Base-by-base conservation (phyloP, 106 monocot species). In the Dendrobium catenatum region DNA sequence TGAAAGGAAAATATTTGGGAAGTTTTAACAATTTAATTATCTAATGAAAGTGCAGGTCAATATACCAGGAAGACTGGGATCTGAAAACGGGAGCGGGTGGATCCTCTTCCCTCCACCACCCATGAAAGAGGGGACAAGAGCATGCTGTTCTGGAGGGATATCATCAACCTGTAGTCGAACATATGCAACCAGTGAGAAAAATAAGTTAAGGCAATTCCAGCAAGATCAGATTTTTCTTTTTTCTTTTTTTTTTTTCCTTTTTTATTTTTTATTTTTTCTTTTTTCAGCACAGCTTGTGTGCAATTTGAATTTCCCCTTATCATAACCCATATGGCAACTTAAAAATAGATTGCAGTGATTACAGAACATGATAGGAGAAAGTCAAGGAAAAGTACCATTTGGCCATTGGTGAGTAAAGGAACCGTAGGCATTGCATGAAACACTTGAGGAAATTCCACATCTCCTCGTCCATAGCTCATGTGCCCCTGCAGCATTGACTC, bases 41-140 rank as follows among this genome's bases (percentile, higher is more conserved):
- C 42, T 29, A 47, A 4, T 48, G 13, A 22, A 47, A 68, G 17
- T 47, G 58, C 48, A 85, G 42, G 44, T 80, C 15, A 18, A 49
- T 78, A 1, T 67, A 95, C 96, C 96, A 77, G 96, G 89, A 72
- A 87, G 55, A 79, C 79, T 89, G 42, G 89, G 89, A 87, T 94
- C 94, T 18, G 90, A 48, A 80, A 89, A 94, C 26, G 96, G 96
- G 79, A 97, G 92, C 0, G 96, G 96, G 67, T 97, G 96, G 56
- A 96, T 96, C 82, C 96, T 91, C 80, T 90, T 96, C 44, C 95
- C 95, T 20, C 96, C 93, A 5, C 96, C 94, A n/a, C 96, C 96
- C 86, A 88, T 88, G 82, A 87, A 96, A 20, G 94, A 90, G 61
- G 96, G 96, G 17, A 96, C 96, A 72, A 96, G 88, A 22, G 96